Conservation (phyloP, 768 basidiomycete genomes). For the Symmetrospora coprosmae region DNA sequence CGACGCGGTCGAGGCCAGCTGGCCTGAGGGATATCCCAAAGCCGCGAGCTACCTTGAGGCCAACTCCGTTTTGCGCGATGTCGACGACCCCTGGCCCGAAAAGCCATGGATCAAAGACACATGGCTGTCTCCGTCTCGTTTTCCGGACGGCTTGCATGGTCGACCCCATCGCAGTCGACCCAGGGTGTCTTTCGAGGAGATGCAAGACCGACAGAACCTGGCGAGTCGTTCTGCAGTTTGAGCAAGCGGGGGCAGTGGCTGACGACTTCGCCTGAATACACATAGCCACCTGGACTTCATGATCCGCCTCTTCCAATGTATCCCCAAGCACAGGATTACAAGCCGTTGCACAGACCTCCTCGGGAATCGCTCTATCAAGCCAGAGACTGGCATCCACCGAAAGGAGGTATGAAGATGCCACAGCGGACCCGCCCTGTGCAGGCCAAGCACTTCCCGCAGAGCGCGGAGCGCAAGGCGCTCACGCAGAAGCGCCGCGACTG, state of each 20-base stretch:
- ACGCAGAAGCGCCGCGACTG: conserved; percentile 21
- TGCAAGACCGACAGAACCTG: no score
- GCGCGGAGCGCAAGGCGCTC: neutral
- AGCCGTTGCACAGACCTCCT: neutral
- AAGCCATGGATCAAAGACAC: conserved; percentile 17
- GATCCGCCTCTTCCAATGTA: conserved; percentile 21
- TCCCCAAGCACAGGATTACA: neutral
- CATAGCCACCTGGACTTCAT: conserved; percentile 7
- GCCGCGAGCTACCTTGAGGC: neutral
- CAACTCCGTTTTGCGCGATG: neutral
- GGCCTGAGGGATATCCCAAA: conserved; percentile 11
- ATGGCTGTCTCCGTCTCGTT: conserved; percentile 1
- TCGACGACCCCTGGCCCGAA: conserved; percentile 20
- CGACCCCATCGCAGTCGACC: no score
- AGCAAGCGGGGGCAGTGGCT: no score
- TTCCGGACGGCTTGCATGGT: conserved; percentile 2
- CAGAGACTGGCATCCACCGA: neutral
- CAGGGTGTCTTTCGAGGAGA: no score
- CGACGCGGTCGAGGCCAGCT: neutral
- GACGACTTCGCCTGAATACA: no score
- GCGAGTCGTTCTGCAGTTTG: no score
- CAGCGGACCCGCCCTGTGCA: conserved; percentile 2
- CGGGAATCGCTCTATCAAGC: neutral
- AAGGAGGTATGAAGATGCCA: neutral
- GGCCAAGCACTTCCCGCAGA: neutral